Base-by-base conservation (phyloP, 345 rosid species). In the Atalantia buxifolia region DNA sequence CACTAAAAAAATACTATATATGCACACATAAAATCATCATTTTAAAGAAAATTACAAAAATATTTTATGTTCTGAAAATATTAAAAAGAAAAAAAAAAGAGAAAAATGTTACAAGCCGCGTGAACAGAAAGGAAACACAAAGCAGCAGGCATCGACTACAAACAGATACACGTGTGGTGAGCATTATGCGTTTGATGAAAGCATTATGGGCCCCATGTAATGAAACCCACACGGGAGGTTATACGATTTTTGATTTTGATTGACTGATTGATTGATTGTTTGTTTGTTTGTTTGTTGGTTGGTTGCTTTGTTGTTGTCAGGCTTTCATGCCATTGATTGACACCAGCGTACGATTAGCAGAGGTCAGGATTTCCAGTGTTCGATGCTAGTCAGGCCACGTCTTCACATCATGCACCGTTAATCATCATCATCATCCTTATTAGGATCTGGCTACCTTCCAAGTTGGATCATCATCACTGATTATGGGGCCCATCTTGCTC, bases 311-410 rank as follows among this genome's bases (percentile, higher is more conserved):
- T 55, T 7, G 55, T 9, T 40, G 64, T 31, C 61, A 30, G 28
- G 14, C 63, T n/a, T 28, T 25, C 31, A 59, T 14, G n/a, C 48
- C n/a, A 5, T 25, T 27, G 36, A 69, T 69, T 69, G 30, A 24
- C 71, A 35, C 40, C 69, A 66, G 3, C 21, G 27, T 74, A 10
- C 66, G 68, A 27, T 25, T 18, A 14, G 53, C 38, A 16, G 1
- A 28, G 3, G 50, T 5, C 1, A 7, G 24, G 62, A 30, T 75
- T 48, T 45, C 62, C 14, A 78, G 28, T 76, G 50, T 16, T 57
- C 66, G 84, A 75, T 72, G 73, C 13, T 16, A 73, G 74, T 30
- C 9, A 35, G 50, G 70, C 86, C 86, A 83, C 88, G 86, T 80
- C 79, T 59, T 16, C 31, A 42, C 69, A 78, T 71, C 62, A 10